Evolutionary conservation across 2,329 filamentous ascomycete species (phyloP).

Genomic region (Fusarium nygamai): DNA sequence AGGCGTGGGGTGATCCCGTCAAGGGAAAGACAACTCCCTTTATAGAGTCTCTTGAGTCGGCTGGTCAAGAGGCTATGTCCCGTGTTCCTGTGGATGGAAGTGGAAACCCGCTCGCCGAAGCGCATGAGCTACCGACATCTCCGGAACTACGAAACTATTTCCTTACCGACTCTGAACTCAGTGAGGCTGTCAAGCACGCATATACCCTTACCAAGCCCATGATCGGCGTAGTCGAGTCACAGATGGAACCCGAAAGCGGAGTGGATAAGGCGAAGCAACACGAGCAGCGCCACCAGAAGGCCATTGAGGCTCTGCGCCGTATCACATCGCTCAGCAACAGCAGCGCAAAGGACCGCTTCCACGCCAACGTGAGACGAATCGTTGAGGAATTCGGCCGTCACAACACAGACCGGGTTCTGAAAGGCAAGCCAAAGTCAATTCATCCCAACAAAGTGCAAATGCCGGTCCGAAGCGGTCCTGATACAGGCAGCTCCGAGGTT

Average conservation of each 20-base stretch:
- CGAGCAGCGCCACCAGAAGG: slow-evolving; percentile 69
- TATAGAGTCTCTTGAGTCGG: slow-evolving; percentile 80
- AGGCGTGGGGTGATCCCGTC: slow-evolving; percentile 79
- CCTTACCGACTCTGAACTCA: slow-evolving; percentile 73
- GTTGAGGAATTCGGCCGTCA: slow-evolving; percentile 91
- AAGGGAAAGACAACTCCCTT: slow-evolving; percentile 84
- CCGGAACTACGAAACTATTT: slow-evolving; percentile 77
- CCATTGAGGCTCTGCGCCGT: slow-evolving; percentile 78
- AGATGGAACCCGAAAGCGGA: slow-evolving; percentile 54
- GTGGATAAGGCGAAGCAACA: slow-evolving; percentile 55
- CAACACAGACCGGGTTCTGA: slow-evolving; percentile 79
- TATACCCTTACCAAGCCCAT: slow-evolving; percentile 72
- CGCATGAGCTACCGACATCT: slow-evolving; percentile 57
- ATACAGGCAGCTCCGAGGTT: slow-evolving; percentile 97
- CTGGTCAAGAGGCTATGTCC: slow-evolving; percentile 57
- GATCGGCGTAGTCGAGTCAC: slow-evolving; percentile 47
- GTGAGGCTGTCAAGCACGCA: slow-evolving; percentile 72
- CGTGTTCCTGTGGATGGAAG: slow-evolving; percentile 51
- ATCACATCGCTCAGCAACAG: slow-evolving; percentile 83
- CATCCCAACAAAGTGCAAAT: slow-evolving; percentile 51
- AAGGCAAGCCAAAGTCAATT: slow-evolving; percentile 66
- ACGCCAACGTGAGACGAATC: slow-evolving; percentile 85
- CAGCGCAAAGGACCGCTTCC: slow-evolving; percentile 79
- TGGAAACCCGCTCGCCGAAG: slow-evolving; percentile 53
- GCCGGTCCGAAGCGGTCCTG: slow-evolving; percentile 77